phyloP scores from a whole-genome alignment of 2,329 filamentous ascomycete species.

The Aspergillus clavatus region DNA sequence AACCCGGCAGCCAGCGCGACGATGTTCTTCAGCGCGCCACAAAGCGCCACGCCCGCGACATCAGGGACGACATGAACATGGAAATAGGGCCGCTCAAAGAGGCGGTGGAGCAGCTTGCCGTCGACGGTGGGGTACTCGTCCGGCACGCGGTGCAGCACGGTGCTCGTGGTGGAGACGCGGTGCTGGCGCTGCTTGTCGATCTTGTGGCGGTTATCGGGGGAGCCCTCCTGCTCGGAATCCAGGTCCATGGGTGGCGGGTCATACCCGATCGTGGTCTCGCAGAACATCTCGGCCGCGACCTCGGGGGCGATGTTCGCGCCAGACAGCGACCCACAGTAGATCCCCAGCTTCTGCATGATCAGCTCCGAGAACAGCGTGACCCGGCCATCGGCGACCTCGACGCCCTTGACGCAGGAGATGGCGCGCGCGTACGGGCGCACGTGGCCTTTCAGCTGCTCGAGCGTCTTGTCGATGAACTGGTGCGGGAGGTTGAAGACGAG shows the following conservation, averaged over 20 bases:
- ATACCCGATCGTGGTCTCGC: conserved; percentile 90
- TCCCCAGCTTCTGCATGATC: conserved; percentile 79
- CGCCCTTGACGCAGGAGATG: conserved; percentile 93
- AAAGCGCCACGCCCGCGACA: conserved; percentile 45
- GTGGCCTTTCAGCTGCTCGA: conserved; percentile 72
- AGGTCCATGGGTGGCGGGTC: conserved; percentile 82
- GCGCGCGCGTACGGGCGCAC: conserved; percentile 82
- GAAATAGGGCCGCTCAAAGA: conserved; percentile 93
- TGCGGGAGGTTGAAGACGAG: conserved; percentile 94
- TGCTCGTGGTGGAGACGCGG: conserved; percentile 59
- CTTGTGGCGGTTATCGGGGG: conserved; percentile 39
- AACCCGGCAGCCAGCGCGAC: conserved; percentile 87
- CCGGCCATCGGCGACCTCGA: conserved; percentile 76
- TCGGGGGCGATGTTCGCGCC: conserved; percentile 90
- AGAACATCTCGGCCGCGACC: conserved; percentile 88
- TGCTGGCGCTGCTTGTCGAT: conserved; percentile 51
- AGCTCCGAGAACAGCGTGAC: conserved; percentile 84
- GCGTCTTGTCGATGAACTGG: conserved; percentile 40
- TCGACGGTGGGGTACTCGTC: conserved; percentile 74
- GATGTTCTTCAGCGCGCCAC: conserved; percentile 89
- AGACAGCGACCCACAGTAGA: conserved; percentile 88
- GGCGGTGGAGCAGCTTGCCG: conserved; percentile 69
- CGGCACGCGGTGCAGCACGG: conserved; percentile 66
- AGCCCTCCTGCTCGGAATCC: conserved; percentile 48
- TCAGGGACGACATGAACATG: conserved; percentile 85